These are phyloP conservation scores for Taiwanofungus camphoratus DNA, from an alignment of 1,284 basidiomycete species.

Conservation along the genomic window DNA sequence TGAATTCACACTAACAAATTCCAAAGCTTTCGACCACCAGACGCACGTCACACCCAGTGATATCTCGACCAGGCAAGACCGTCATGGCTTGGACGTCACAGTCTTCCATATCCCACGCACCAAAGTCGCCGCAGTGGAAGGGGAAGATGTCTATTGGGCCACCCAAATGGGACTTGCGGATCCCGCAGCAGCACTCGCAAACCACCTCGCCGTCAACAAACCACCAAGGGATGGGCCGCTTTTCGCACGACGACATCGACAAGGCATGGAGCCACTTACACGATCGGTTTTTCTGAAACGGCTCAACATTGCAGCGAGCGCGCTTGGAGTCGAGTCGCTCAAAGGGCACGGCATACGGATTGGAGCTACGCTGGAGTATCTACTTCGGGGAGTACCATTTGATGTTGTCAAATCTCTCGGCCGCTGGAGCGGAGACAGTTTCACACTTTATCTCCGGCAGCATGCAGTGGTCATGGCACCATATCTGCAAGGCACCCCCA, in stretches of 20 bases:
- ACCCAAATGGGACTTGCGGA: neutral
- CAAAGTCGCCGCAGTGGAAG: neutral
- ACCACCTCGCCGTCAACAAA: conserved; percentile 5
- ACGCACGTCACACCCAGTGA: conserved; percentile 1
- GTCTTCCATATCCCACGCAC: conserved; percentile 4
- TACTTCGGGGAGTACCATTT: conserved; percentile 30
- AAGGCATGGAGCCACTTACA: conserved; percentile 2
- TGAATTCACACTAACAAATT: neutral
- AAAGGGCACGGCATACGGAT: conserved; percentile 35
- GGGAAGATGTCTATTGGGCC: conserved; percentile 8
- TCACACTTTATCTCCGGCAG: conserved; percentile 16
- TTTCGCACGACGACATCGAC: conserved; percentile 1
- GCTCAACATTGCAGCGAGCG: neutral
- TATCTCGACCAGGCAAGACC: neutral
- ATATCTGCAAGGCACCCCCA: conserved; percentile 16
- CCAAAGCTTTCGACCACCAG: neutral
- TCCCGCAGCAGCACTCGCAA: conserved; percentile 1
- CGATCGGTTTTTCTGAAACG: neutral
- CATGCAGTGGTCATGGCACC: conserved; percentile 16
- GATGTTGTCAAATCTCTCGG: conserved; percentile 31
- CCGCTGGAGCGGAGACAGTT: conserved; percentile 29
- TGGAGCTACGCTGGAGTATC: conserved; percentile 32
- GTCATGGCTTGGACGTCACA: neutral
- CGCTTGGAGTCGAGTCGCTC: neutral
- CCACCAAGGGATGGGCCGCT: neutral